Evolutionary conservation across 805 yeast species (phyloP).

Genomic region (Pichia nakasei): DNA sequence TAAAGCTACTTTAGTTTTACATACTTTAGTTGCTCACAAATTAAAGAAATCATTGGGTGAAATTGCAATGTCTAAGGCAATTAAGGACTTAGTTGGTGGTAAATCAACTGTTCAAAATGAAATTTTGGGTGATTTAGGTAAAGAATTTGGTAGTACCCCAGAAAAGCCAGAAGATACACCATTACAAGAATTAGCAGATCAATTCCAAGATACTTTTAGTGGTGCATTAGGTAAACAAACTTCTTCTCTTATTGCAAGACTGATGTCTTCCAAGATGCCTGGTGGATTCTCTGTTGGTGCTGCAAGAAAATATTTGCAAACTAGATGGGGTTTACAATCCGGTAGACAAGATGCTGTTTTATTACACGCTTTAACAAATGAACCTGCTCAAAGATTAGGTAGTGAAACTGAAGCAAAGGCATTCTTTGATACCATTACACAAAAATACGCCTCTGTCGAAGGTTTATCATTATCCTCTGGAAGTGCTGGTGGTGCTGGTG

Average conservation of each 20-base stretch:
- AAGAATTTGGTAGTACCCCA: slow-evolving; percentile 96
- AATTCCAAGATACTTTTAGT: slow-evolving; percentile 81
- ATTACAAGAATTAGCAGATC: slow-evolving; percentile 88
- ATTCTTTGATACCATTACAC: slow-evolving; percentile 73
- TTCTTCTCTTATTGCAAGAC: slow-evolving; percentile 76
- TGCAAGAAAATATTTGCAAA: slow-evolving; percentile 86
- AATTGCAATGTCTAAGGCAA: slow-evolving; percentile 82
- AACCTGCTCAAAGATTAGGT: slow-evolving; percentile 84
- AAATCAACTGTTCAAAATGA: slow-evolving; percentile 98
- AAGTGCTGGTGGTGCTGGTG: slow-evolving; percentile 38
- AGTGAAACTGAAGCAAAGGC: slow-evolving; percentile 85
- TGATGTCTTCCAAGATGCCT: slow-evolving; percentile 96
- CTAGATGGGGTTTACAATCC: slow-evolving; percentile 85
- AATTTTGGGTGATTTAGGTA: slow-evolving; percentile 96
- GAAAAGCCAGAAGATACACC: slow-evolving; percentile 99
- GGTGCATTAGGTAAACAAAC: slow-evolving; percentile 95
- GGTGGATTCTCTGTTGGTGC: slow-evolving; percentile 94
- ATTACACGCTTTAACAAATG: slow-evolving; percentile 74
- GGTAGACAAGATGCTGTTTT: slow-evolving; percentile 94
- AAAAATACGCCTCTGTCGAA: slow-evolving; percentile 74
- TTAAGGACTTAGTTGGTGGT: slow-evolving; percentile 96
- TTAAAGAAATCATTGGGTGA: slow-evolving; percentile 84
- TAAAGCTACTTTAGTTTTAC: slow-evolving; percentile 72
- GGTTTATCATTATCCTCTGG: slow-evolving; percentile 73
- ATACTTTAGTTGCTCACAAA: slow-evolving; percentile 90